Base-by-base conservation (phyloP, 2,329 filamentous ascomycete species). In the Arachnomyces sp. region DNA sequence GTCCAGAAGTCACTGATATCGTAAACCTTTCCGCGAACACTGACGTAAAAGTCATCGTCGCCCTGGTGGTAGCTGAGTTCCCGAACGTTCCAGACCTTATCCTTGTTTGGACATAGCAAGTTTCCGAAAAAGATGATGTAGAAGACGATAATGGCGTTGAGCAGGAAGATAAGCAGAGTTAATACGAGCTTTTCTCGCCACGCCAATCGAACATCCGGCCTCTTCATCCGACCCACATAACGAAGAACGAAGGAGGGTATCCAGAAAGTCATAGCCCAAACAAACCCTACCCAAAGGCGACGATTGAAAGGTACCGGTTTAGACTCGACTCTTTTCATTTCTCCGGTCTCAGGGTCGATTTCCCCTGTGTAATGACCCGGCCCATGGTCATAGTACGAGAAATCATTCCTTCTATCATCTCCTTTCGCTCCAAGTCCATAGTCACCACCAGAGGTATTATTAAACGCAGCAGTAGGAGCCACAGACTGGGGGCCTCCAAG, bases 101-200 rank as follows among this genome's bases (percentile, higher is more conserved):
- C 78, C 48, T 78, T 84, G 58, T 94, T 89, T 11, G 92, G 92
- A 58, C 92, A 98, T 2, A 96, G 71, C 1, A 98, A 62, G 40
- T 75, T 78, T 28, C 90, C 89, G 52, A 98, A 92, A 30, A 67
- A 77, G 47, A 95, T 76, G 52, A 98, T 95, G 76, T 87, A 94
- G 67, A 98, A 98, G 43, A 95, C 72, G 45, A 98, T 77, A 18
- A 77, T 57, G 30, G 59, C 87, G 63, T 98, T 98, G 50, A 94
- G 65, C 9, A 98, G 53, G 20, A 84, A 59, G 51, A 98, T 96
- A 38, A 94, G 54, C 43, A 84, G 70, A 34, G 89, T 79, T 8
- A 98, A 70, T 0, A 92, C 82, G 8, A 98, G 38, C 65, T 98
- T 98, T 57, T 98, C 92, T 63, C 92, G 78, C 92, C 92, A 98